These are phyloP conservation scores for Bimuria novae-zelandiae DNA, from an alignment of 2,329 filamentous ascomycete genomes.

Conservation along the genomic window DNA sequence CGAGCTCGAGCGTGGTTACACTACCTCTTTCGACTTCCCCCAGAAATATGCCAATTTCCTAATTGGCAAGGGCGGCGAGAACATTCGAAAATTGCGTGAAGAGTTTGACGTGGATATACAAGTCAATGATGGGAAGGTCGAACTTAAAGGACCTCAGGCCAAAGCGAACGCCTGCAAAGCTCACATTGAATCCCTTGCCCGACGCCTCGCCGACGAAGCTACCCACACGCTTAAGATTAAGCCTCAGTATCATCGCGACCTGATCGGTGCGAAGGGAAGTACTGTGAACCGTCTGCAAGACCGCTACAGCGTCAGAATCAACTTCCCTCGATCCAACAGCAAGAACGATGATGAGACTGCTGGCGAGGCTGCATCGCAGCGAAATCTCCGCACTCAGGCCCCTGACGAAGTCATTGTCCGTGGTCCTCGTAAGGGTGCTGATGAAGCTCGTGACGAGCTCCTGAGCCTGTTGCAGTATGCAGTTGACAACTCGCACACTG, in stretches of 20 bases:
- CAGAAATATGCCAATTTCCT: constrained; percentile 91
- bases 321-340: constrained; percentile 77
- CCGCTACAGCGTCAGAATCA: constrained; percentile 91
- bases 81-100: constrained; percentile 70
- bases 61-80: constrained; percentile 69
- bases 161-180: constrained; percentile 87
- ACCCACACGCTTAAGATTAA: constrained; percentile 88
- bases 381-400: constrained; percentile 70
- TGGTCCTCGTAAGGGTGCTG: constrained; percentile 89
- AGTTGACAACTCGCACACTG: constrained; percentile 82
- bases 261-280: constrained; percentile 85
- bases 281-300: constrained; percentile 92
- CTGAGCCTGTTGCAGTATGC: constrained; percentile 86
- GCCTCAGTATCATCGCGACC: constrained; percentile 88
- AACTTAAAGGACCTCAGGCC: constrained; percentile 92
- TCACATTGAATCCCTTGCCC: constrained; percentile 78
- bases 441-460: constrained; percentile 89
- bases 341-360: constrained; percentile 74
- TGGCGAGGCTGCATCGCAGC: constrained; percentile 63
- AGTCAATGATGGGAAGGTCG: constrained; percentile 90
- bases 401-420: constrained; percentile 89
- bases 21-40: constrained; percentile 85
- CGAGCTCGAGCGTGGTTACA: constrained; percentile 91
- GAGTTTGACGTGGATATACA: constrained; percentile 80
- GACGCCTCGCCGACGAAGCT: constrained; percentile 87